These are phyloP conservation scores for Teunomyces kruisii DNA, from an alignment of 805 yeast genomes.

Conservation along the genomic window DNA sequence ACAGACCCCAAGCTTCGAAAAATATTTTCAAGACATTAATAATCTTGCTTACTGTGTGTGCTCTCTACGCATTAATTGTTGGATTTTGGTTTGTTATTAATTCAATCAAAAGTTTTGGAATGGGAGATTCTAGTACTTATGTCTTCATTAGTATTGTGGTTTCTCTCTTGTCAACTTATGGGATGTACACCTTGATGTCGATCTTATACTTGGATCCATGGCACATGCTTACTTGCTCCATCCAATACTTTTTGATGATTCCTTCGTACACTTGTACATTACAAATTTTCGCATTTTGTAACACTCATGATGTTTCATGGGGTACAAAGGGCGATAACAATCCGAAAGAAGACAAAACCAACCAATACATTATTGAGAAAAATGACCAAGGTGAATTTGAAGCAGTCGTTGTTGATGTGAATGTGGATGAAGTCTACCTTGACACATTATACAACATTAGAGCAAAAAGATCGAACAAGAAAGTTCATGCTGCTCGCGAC, in stretches of 20 bases:
- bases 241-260: slow-evolving; percentile 84
- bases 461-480: slow-evolving; percentile 63
- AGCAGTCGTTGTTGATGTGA: slow-evolving; percentile 79
- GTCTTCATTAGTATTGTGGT: slow-evolving; percentile 76
- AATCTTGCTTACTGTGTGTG: slow-evolving; percentile 71
- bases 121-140: slow-evolving; percentile 41
- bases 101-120: slow-evolving; percentile 45
- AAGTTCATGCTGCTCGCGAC: slow-evolving; percentile 39
- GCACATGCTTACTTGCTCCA: slow-evolving; percentile 86
- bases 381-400: slow-evolving; percentile 77
- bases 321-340: slow-evolving; percentile 95
- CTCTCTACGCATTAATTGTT: slow-evolving; percentile 75
- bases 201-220: slow-evolving; percentile 90
- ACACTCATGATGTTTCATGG: slow-evolving; percentile 98
- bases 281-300: slow-evolving; percentile 95
- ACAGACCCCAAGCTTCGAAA: slow-evolving; percentile 95
- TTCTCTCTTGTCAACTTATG: slow-evolving; percentile 87
- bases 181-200: slow-evolving; percentile 81
- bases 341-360: slow-evolving; percentile 60
- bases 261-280: slow-evolving; percentile 91
- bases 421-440: slow-evolving; percentile 79
- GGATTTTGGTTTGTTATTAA: slow-evolving; percentile 77
- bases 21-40: slow-evolving; percentile 73
- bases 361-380: slow-evolving; percentile 79
- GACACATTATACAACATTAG: slow-evolving; percentile 72